Conservation (phyloP, 2,329 filamentous ascomycete species). For the Fusarium haematococcum region DNA sequence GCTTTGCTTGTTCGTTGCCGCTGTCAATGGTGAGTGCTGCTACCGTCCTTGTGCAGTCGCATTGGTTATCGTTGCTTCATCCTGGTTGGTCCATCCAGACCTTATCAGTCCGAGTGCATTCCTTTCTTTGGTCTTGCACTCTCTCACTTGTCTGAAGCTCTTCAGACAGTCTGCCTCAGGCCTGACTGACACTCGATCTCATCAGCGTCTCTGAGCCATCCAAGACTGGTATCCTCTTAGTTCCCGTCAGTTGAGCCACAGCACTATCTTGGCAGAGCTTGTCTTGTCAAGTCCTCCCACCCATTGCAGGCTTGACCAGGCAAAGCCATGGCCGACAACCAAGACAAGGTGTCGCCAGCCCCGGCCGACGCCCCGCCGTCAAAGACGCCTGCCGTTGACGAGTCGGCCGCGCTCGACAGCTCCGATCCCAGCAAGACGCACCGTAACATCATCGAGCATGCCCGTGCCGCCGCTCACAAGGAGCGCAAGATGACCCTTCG, state of each 20-base stretch:
- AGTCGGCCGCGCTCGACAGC: slow-evolving; percentile 2
- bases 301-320: slow-evolving; percentile 6
- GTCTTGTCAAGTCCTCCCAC: neutral
- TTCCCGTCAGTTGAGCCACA: neutral
- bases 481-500: slow-evolving; percentile 78
- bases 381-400: slow-evolving; percentile 20
- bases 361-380: slow-evolving; percentile 29
- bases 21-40: slow-evolving; percentile 16
- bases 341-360: slow-evolving; percentile 32
- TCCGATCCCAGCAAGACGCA: slow-evolving; percentile 44
- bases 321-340: slow-evolving; percentile 29
- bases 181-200: neutral
- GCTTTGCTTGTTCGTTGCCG: slow-evolving; percentile 24
- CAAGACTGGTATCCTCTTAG: neutral
- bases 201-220: neutral
- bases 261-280: neutral
- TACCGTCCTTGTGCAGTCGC: neutral
- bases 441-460: slow-evolving; percentile 49
- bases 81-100: slow-evolving; percentile 4
- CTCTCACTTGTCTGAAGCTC: neutral
- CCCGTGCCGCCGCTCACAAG: slow-evolving; percentile 64
- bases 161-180: neutral
- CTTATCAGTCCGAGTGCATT: neutral
- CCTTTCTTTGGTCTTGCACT: neutral
- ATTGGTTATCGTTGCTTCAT: slow-evolving; percentile 3